Conservation (phyloP, 176 grass and related monocot species). For the Secale cereale region DNA sequence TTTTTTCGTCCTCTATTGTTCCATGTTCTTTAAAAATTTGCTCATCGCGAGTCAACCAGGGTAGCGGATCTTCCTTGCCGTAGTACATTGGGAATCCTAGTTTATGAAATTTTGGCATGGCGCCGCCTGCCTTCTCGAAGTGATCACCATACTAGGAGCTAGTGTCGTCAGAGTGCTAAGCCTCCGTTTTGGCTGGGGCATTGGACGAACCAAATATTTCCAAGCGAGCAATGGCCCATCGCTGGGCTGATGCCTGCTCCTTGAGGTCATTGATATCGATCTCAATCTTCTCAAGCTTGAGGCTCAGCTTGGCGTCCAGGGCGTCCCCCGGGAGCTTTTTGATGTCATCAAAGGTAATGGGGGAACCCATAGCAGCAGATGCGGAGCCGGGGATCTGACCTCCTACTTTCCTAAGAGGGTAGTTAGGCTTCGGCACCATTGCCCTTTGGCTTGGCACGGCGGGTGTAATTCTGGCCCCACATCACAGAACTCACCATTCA, state of each 20-base stretch:
- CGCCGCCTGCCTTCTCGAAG: neutral
- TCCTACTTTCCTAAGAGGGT: neutral
- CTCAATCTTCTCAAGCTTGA: neutral
- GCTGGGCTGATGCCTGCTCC: neutral
- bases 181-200: neutral
- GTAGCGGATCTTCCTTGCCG: neutral
- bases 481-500: neutral
- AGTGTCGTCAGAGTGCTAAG: neutral
- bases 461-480: neutral
- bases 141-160: neutral
- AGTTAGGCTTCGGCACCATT: neutral
- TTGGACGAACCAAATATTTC: neutral
- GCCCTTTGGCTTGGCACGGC: neutral
- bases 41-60: neutral
- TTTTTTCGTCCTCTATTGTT: neutral
- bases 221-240: neutral
- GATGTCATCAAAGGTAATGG: neutral
- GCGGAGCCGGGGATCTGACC: neutral
- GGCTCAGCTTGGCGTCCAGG: neutral
- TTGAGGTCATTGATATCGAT: neutral
- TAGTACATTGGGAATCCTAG: neutral
- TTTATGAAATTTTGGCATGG: neutral
- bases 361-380: neutral
- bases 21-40: neutral
- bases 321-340: neutral